Evolutionary conservation across 345 rosid genomes (phyloP).

Genomic region (Salix dunnii): DNA sequence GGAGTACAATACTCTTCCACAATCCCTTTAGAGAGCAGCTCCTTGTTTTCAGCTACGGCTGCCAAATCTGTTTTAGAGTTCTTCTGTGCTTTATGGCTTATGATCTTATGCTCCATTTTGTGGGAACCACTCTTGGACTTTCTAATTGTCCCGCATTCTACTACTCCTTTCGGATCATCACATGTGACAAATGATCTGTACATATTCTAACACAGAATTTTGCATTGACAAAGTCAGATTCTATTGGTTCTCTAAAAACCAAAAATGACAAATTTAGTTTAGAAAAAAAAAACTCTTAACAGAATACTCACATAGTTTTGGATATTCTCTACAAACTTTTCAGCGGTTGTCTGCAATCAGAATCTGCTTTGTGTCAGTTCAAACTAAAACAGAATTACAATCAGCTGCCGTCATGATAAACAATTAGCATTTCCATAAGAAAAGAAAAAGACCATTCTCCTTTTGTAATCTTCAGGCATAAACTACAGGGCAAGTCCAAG

Average conservation of each 20-base stretch:
- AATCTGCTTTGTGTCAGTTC: constrained; percentile 16
- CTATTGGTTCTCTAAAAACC: not conserved
- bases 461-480: constrained; percentile 5
- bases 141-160: constrained; percentile 71
- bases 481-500: constrained; percentile 18
- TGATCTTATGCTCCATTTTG: constrained; percentile 42
- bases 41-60: constrained; percentile 28
- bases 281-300: not conserved
- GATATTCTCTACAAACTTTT: constrained; percentile 13
- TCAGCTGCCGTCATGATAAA: constrained; percentile 29
- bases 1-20: constrained; percentile 23
- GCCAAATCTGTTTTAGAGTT: constrained; percentile 18
- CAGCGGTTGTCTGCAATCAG: constrained; percentile 15
- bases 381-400: constrained; percentile 12
- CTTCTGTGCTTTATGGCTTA: constrained; percentile 22
- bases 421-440: constrained; percentile 13
- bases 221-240: constrained; percentile 26
- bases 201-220: constrained; percentile 48
- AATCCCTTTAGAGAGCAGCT: constrained; percentile 20
- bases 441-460: constrained; percentile 4
- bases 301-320: constrained; percentile 18
- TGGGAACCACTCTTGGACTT: constrained; percentile 43
- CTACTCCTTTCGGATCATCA: constrained; percentile 82
- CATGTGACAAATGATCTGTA: constrained; percentile 84
- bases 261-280: constrained; percentile 4